Base-by-base conservation (phyloP, 306 rosid species). In the Cicer judaicum region DNA sequence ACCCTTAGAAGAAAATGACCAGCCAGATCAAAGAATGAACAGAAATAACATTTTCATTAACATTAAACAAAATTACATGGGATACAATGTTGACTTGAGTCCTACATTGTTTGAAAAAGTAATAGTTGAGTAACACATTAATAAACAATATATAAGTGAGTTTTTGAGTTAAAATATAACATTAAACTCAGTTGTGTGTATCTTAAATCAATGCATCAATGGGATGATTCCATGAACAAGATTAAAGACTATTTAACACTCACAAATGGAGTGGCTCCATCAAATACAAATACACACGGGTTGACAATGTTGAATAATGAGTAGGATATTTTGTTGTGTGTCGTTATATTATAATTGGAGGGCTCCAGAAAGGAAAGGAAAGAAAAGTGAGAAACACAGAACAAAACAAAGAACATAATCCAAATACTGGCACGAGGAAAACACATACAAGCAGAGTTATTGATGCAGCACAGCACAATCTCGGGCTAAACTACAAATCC, bases 401-500 rank as follows among this genome's bases (percentile, higher is more conserved):
- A 74, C 39, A 72, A 81, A 73, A 56, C 87, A 80, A 59, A 49
- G 67, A 67, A 66, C 56, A 78, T 50, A 74, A 55, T 79, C 80
- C 82, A 85, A 83, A 77, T 19, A 64, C 47, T 29, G 61, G 63
- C 50, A 75, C 74, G 44, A 75, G 44, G 21, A 83, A 66, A 78
- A 15, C 68, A 67, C 62, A 15, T 48, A 38, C 48, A 43, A 43
- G 40, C 79, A 48, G 64, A 14, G 63, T 40, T 77, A 67, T 74
- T 54, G 62, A 68, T 15, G 49, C 55, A 29, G 69, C 48, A 62
- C 48, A 62, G 50, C 73, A 53, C 59, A 56, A 56, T 75, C 76
- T 64, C 50, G 79, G 78, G 82, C 79, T 66, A 80, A 75, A 71
- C 54, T 83, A 40, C 79, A 85, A 90, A 79, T 4, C 77, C 36